Evolutionary conservation across 2,329 filamentous ascomycete species (phyloP), one percentile per base, ranked within the genome.

Genomic region (Fusarium temperatum): DNA sequence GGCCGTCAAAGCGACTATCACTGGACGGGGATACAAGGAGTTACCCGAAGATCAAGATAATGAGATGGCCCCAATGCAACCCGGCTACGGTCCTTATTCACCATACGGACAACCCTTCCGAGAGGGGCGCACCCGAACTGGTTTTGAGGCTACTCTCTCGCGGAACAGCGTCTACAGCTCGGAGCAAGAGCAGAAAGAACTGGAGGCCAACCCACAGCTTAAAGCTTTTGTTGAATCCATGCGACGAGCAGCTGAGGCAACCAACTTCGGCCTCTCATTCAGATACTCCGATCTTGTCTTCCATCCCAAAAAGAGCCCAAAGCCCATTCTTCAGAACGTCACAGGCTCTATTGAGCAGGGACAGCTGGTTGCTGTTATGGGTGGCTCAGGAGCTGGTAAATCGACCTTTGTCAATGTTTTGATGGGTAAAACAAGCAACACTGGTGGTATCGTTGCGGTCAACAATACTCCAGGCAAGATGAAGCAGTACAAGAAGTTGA

Each of bases 391-490:
- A n/a, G 88, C 88, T 3, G 88, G 88, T 36, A 90, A 90, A 78
- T 87, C 86, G 24, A 90, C 88, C 0, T 89, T 90, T 68, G 83
- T 90, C 38, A 90, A 90, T 63, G 86, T 89, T 32, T 82, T 90
- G n/a, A 90, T 90, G 88, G 89, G 89, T 18, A 90, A 90, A 78
- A 83, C 81, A 1, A 83, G 80, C 39, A 84, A 87, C 66, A 90
- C 87, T 2, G 81, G 83, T 1, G 89, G 89, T 6, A 73, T 81
- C 1, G 85, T 89, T 32, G 86, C 85, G 53, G 84, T 90, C 71
- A 90, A 90, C 69, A 86, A 85, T n/a, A 80, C 82, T 9, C 82
- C 85, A 0, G 83, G 85, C 18, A 84, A 84, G 69, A 83, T 88
- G 80, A 83, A 83, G 75, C 81, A 82, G 47, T 90, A 89, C 78